Evolutionary conservation across 495 filamentous ascomycete genomes (phyloP).

Genomic region (Penicillium riverlandense): DNA sequence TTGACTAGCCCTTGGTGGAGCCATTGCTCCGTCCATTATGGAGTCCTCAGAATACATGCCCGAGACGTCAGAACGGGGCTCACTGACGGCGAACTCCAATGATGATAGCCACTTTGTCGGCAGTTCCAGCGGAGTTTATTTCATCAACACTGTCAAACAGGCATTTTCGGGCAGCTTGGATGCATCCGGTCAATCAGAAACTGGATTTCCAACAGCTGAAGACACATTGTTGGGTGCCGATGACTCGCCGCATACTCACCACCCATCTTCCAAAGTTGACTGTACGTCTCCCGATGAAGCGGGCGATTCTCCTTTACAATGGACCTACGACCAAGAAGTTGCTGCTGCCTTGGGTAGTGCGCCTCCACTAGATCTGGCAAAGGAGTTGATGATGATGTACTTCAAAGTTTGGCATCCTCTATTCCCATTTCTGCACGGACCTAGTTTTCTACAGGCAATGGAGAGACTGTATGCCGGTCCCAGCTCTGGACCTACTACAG

Average conservation of each 20-base stretch:
- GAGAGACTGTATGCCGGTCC: slow-evolving; percentile 30
- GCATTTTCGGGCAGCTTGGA: slow-evolving; percentile 26
- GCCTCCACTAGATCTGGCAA: slow-evolving; percentile 21
- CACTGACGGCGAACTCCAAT: slow-evolving; percentile 33
- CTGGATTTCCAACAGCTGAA: slow-evolving; percentile 30
- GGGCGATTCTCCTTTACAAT: slow-evolving; percentile 12
- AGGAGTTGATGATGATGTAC: slow-evolving; percentile 34
- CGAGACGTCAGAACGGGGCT: slow-evolving; percentile 29
- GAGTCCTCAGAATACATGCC: slow-evolving; percentile 22
- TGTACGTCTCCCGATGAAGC: slow-evolving; percentile 3
- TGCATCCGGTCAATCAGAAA: slow-evolving; percentile 10
- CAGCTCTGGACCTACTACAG: neutral
- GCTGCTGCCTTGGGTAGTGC: slow-evolving; percentile 18
- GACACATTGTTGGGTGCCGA: slow-evolving; percentile 31
- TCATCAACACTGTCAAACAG: slow-evolving; percentile 35
- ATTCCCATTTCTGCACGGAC: slow-evolving; percentile 44
- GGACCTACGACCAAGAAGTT: slow-evolving; percentile 28
- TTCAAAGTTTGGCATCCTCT: slow-evolving; percentile 42
- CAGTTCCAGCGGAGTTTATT: slow-evolving; percentile 36
- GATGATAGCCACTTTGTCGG: slow-evolving; percentile 38
- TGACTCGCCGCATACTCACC: slow-evolving; percentile 17
- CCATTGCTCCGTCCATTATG: slow-evolving; percentile 20
- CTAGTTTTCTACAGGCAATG: slow-evolving; percentile 41
- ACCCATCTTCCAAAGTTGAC: slow-evolving; percentile 7
- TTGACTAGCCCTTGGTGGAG: no score